These are phyloP conservation scores for Tephrocybe sp. DNA, from an alignment of 768 basidiomycete species.

Conservation along the genomic window DNA sequence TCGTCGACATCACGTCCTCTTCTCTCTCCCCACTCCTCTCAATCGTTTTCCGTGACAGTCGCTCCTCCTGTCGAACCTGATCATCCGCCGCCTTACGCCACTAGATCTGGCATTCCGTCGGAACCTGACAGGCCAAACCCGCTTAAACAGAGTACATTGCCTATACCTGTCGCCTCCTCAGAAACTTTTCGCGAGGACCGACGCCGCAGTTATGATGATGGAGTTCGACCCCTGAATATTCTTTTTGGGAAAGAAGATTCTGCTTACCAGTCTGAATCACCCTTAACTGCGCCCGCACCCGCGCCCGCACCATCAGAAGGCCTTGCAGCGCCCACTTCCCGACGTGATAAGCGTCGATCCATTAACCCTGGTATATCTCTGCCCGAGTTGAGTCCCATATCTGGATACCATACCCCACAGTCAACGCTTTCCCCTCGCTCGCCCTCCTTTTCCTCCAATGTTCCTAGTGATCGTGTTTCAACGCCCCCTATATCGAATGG, in stretches of 20 bases:
- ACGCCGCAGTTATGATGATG: slow-evolving; percentile 44
- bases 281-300: slow-evolving; percentile 2
- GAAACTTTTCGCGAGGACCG: slow-evolving; percentile 29
- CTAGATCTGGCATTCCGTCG: slow-evolving; percentile 16
- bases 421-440: slow-evolving; percentile 32
- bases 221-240: slow-evolving; percentile 42
- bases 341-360: slow-evolving; percentile 45
- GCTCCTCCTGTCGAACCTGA: slow-evolving; percentile 33
- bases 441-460: slow-evolving; percentile 23
- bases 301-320: slow-evolving; percentile 24
- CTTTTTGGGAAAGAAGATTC: slow-evolving; percentile 28
- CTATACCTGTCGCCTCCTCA: slow-evolving; percentile 28
- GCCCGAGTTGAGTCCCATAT: slow-evolving; percentile 28
- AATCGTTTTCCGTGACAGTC: slow-evolving; percentile 42
- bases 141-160: slow-evolving; percentile 41
- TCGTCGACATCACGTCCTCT: slow-evolving; percentile 20
- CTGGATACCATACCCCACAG: slow-evolving; percentile 20
- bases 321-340: slow-evolving; percentile 35
- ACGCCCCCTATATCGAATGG: slow-evolving; percentile 23
- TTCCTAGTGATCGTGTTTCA: slow-evolving; percentile 23
- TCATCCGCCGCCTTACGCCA: slow-evolving; percentile 21
- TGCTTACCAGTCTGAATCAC: slow-evolving; percentile 16
- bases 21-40: slow-evolving; percentile 28
- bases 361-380: slow-evolving; percentile 47
- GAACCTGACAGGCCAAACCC: slow-evolving; percentile 19